A percentile compares a stretch with the other conserved stretches of the same genome.
phyloP scores from a whole-genome alignment of 1,284 basidiomycete genomes.

The Tilletia indica region DNA sequence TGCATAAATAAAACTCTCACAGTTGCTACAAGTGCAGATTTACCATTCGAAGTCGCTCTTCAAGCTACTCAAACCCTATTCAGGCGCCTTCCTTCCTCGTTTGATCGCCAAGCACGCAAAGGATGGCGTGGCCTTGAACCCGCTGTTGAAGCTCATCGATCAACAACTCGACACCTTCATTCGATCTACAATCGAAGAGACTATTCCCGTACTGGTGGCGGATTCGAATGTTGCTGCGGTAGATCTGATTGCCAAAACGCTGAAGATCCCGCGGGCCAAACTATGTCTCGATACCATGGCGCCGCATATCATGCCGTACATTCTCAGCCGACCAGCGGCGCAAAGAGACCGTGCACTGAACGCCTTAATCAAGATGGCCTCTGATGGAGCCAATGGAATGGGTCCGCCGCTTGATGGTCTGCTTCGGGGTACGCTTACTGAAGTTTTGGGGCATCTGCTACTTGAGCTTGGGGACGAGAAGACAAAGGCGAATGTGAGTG shows the following conservation, averaged over 20 bases:
- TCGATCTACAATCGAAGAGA: conserved; percentile 45
- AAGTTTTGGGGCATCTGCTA: conserved; percentile 51
- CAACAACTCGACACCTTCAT: conserved; percentile 49
- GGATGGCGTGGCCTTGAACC: conserved; percentile 12
- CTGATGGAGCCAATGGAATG: conserved; percentile 8
- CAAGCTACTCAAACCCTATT: conserved; percentile 46
- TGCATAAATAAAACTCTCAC: neutral
- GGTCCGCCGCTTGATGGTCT: conserved; percentile 12
- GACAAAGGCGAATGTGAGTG: conserved; percentile 23
- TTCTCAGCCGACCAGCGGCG: conserved; percentile 44
- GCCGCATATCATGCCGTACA: conserved; percentile 41
- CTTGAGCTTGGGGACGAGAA: conserved; percentile 42
- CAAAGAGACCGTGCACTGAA: conserved; percentile 14
- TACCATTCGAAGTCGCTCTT: conserved; percentile 43
- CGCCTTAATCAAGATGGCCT: conserved; percentile 16
- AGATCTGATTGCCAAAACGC: conserved; percentile 40
- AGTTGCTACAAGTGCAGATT: conserved; percentile 43
- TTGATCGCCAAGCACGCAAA: conserved; percentile 29
- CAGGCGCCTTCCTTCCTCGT: conserved; percentile 36
- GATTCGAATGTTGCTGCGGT: conserved; percentile 32
- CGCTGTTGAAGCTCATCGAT: conserved; percentile 43
- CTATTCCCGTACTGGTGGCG: conserved; percentile 42
- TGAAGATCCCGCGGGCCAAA: conserved; percentile 36
- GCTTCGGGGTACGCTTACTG: conserved; percentile 23
- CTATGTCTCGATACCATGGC: conserved; percentile 47